Percentiles rank a stretch among this genome's conserved stretches.
Conservation (phyloP, 257 asterid species). For the Ballota nigra region DNA sequence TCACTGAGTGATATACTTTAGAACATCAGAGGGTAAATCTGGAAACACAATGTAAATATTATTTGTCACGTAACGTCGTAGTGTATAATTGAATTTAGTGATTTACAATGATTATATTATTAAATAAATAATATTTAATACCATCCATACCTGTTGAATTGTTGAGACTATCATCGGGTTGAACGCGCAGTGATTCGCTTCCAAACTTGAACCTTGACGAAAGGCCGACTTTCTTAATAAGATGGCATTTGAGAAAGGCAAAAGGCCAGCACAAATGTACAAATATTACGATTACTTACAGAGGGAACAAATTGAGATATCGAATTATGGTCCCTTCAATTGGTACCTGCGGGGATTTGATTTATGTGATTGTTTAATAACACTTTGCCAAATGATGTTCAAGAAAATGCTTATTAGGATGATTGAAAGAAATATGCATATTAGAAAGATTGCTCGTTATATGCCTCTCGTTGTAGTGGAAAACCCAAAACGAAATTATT, state of each 20-base stretch:
- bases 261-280: constrained; percentile 1
- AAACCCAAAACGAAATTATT: not conserved
- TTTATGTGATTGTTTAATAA: constrained; percentile 33
- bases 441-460: not conserved
- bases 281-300: constrained; percentile 40
- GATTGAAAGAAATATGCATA: not conserved
- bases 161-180: constrained; percentile 23
- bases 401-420: constrained; percentile 22
- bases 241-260: constrained; percentile 11
- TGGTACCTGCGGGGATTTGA: constrained; percentile 35
- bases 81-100: not conserved
- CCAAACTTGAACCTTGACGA: constrained; percentile 46
- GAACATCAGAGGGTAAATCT: no score
- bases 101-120: no score
- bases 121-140: no score
- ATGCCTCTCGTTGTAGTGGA: not conserved
- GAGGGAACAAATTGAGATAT: constrained; percentile 45
- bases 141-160: constrained; percentile 35
- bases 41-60: constrained; percentile 20
- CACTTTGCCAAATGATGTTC: constrained; percentile 57
- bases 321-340: constrained; percentile 34
- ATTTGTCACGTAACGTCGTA: not conserved
- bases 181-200: constrained; percentile 24
- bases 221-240: constrained; percentile 15
- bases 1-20: no score